A percentile compares a stretch with the other conserved stretches of the same genome.
These are phyloP conservation scores for Zalaria sp. DNA, from an alignment of 2,329 filamentous ascomycete species.

Conservation along the genomic window DNA sequence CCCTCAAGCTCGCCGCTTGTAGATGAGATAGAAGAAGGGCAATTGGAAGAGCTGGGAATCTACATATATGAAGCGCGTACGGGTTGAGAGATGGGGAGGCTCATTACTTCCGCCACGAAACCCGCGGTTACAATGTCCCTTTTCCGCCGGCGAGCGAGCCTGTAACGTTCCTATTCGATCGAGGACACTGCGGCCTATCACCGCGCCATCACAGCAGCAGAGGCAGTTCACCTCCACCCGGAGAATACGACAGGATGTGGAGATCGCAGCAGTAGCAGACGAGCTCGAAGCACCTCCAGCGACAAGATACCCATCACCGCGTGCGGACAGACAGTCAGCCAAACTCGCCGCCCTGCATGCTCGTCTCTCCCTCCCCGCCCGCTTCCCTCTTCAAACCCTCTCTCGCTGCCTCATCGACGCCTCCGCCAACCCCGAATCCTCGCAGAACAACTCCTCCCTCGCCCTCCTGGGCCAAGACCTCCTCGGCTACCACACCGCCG, in stretches of 20 bases:
- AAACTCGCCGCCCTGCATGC: constrained; percentile 90
- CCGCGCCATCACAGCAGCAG: not conserved
- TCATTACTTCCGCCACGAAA: constrained; percentile 41
- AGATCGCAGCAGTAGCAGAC: not conserved
- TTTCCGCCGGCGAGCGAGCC: not conserved
- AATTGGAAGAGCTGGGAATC: not conserved
- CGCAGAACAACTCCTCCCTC: constrained; percentile 82
- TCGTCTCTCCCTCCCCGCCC: constrained; percentile 66
- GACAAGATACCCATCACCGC: not conserved
- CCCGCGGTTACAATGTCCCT: constrained; percentile 26
- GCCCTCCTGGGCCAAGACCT: constrained; percentile 69
- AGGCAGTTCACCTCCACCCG: not conserved
- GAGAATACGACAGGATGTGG: not conserved
- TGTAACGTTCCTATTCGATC: not conserved
- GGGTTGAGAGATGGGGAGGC: constrained; percentile 44
- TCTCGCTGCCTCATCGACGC: constrained; percentile 74
- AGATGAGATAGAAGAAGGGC: not conserved
- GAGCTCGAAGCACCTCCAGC: not conserved
- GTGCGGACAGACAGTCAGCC: constrained; percentile 44
- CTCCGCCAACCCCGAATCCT: constrained; percentile 64
- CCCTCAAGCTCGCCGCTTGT: not conserved
- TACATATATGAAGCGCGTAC: constrained; percentile 28
- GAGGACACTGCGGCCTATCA: not conserved
- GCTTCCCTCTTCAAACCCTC: constrained; percentile 73
- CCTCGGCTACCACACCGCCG: constrained; percentile 76